phyloP scores from a whole-genome alignment of 306 rosid genomes.

The Inga oerstediana region DNA sequence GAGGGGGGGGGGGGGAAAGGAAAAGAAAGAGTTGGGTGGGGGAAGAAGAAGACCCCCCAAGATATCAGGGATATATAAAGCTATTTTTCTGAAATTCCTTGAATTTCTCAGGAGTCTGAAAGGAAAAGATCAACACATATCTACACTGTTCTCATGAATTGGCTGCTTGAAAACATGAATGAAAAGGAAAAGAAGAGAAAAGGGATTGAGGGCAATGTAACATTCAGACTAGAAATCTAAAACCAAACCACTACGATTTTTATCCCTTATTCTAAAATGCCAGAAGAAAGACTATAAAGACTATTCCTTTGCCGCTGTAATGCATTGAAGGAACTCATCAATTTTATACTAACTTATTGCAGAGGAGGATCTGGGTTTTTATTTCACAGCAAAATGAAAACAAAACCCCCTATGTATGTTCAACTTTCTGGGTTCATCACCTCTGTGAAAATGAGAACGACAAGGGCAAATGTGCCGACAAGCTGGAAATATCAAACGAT shows the following conservation, averaged over 20 bases:
- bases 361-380: constrained; percentile 37
- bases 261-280: not conserved
- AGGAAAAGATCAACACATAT: not conserved
- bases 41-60: not conserved
- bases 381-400: constrained; percentile 47
- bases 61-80: constrained; percentile 31
- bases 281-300: constrained; percentile 27
- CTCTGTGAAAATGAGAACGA: constrained; percentile 68
- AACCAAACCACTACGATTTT: not conserved
- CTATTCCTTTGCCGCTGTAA: constrained; percentile 53
- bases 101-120: not conserved
- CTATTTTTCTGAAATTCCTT: constrained; percentile 32
- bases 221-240: not conserved
- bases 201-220: not conserved
- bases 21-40: not conserved
- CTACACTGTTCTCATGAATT: constrained; percentile 3
- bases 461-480: constrained; percentile 71
- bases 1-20: rapidly evolving
- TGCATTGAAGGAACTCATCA: constrained; percentile 60
- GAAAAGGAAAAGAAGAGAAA: not conserved
- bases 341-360: constrained; percentile 55
- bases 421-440: constrained; percentile 43
- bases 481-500: constrained; percentile 81
- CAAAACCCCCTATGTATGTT: constrained; percentile 26
- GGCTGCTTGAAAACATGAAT: not conserved